Evolutionary conservation across 257 asterid species (phyloP).

Genomic region (Gynochthodes officinalis): DNA sequence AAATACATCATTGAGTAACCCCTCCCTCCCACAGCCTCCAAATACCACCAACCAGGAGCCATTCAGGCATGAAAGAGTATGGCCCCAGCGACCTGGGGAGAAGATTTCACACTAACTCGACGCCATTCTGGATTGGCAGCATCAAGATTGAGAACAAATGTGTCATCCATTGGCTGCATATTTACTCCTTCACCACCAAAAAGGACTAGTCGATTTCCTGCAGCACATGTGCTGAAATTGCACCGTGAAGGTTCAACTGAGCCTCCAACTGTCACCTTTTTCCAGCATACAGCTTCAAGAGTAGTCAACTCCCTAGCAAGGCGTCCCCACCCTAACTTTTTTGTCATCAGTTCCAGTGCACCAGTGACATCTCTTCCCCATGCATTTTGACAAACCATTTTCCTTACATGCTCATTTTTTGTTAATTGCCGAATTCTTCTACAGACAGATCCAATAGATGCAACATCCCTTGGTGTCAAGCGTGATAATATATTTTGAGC

Average conservation of each 20-base stretch:
- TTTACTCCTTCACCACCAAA: conserved; percentile 93
- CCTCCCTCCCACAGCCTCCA: conserved; percentile 86
- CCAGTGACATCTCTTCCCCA: conserved; percentile 94
- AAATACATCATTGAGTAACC: conserved; percentile 77
- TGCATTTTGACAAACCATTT: conserved; percentile 89
- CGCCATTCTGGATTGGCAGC: conserved; percentile 73
- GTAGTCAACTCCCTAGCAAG: conserved; percentile 87
- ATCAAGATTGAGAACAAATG: conserved; percentile 82
- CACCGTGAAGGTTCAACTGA: conserved; percentile 86
- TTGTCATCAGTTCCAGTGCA: conserved; percentile 69
- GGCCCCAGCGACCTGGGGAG: conserved; percentile 99
- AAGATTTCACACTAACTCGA: conserved; percentile 62
- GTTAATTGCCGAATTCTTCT: conserved; percentile 71
- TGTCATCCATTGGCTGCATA: conserved; percentile 97
- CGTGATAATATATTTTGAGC: conserved; percentile 82
- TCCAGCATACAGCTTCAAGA: conserved; percentile 86
- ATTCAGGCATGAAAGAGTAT: conserved; percentile 72
- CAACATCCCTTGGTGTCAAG: conserved; percentile 82
- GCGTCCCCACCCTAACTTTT: conserved; percentile 82
- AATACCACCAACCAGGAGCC: conserved; percentile 81
- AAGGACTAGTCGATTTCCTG: conserved; percentile 72
- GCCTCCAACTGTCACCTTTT: conserved; percentile 75
- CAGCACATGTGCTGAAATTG: conserved; percentile 90
- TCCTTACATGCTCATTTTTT: conserved; percentile 73
- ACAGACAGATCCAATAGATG: conserved; percentile 86